Evolutionary conservation across 1,139 yeast species (phyloP).

Genomic region (Yamadazyma siamensis): DNA sequence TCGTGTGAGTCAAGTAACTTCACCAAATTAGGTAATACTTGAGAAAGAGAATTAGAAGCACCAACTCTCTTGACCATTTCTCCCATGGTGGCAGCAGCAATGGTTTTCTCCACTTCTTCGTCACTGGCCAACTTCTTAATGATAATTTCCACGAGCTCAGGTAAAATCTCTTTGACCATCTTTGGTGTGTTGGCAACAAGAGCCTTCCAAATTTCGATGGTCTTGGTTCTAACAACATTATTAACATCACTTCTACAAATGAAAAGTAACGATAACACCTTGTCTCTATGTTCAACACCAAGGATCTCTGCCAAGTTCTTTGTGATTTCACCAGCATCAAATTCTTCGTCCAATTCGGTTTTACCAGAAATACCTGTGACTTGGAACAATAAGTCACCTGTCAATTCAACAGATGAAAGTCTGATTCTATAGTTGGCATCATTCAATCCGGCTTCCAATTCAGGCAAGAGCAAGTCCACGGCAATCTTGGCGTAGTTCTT

Average conservation of each 20-base stretch:
- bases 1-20: slow-evolving; percentile 64
- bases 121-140: slow-evolving; percentile 79
- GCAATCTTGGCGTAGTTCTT: slow-evolving; percentile 91
- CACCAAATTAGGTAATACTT: slow-evolving; percentile 81
- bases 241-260: slow-evolving; percentile 92
- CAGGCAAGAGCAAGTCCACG: slow-evolving; percentile 89
- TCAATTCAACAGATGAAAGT: slow-evolving; percentile 88
- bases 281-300: slow-evolving; percentile 86
- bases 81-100: slow-evolving; percentile 93
- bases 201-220: slow-evolving; percentile 97
- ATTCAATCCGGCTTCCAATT: slow-evolving; percentile 83
- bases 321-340: slow-evolving; percentile 59
- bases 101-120: slow-evolving; percentile 74
- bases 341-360: slow-evolving; percentile 62
- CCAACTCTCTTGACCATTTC: slow-evolving; percentile 96
- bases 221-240: slow-evolving; percentile 81
- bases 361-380: slow-evolving; percentile 83
- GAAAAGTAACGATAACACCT: slow-evolving; percentile 78
- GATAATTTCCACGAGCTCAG: slow-evolving; percentile 75
- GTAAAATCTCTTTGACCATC: slow-evolving; percentile 90
- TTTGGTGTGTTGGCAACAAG: slow-evolving; percentile 94
- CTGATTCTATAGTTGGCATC: slow-evolving; percentile 86
- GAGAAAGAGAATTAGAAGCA: slow-evolving; percentile 70
- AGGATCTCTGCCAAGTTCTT: slow-evolving; percentile 70
- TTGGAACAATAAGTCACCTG: slow-evolving; percentile 95